These are phyloP conservation scores for Calonectria montana DNA, from an alignment of 2,329 filamentous ascomycete genomes.

Conservation along the genomic window DNA sequence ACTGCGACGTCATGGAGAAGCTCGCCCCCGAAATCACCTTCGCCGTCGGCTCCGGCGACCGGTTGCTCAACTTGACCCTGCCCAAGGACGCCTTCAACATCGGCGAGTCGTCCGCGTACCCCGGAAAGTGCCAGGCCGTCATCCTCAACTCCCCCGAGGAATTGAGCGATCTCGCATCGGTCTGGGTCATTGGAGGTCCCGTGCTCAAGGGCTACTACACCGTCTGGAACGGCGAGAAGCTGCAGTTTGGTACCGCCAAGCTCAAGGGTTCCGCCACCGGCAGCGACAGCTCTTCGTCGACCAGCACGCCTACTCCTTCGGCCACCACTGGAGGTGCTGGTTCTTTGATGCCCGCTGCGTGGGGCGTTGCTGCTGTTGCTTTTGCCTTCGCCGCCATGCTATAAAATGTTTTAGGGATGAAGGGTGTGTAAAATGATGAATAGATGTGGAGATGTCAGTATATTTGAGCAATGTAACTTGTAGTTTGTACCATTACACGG, in stretches of 20 bases:
- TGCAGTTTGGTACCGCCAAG: conserved; percentile 40
- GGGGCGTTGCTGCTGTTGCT: not conserved
- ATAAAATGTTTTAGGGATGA: not conserved
- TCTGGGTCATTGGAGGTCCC: conserved; percentile 49
- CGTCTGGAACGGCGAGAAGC: conserved; percentile 46
- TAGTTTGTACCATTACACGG: too few species aligned
- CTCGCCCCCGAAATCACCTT: conserved; percentile 45
- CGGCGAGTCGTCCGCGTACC: conserved; percentile 41
- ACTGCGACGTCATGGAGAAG: conserved; percentile 44
- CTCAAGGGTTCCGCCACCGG: conserved; percentile 20
- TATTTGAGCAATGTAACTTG: not conserved
- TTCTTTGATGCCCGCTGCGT: not conserved
- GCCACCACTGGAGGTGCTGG: not conserved
- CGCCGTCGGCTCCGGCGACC: conserved; percentile 38
- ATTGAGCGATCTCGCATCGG: conserved; percentile 26
- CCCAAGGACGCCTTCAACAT: conserved; percentile 46
- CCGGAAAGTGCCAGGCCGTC: conserved; percentile 46
- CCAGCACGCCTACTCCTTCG: not conserved
- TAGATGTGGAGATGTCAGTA: not conserved
- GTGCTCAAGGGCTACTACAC: conserved; percentile 51
- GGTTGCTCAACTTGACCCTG: conserved; percentile 43
- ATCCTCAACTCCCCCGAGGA: conserved; percentile 38
- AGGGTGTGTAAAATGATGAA: not conserved
- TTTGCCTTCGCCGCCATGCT: not conserved
- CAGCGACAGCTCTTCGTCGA: not conserved